Evolutionary conservation across 768 basidiomycete genomes (phyloP), one percentile per base, ranked within the genome.

Genomic region (Dentipellis sp.): DNA sequence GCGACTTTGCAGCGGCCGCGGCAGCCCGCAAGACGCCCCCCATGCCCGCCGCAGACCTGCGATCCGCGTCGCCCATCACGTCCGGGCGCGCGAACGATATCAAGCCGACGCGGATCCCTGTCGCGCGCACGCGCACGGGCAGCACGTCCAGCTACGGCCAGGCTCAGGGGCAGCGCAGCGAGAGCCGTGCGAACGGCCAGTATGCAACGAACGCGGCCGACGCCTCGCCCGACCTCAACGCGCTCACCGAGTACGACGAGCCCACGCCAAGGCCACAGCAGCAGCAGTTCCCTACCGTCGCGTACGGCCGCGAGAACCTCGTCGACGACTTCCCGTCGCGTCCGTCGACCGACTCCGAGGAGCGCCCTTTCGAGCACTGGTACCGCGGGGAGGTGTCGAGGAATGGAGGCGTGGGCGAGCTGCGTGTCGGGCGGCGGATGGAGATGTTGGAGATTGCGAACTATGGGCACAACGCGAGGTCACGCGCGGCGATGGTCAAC

Each of bases 401-500:
- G 50, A 93, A 93, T 64, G 90, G 90, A 22, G 90, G 90, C n/a
- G 88, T 92, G 10, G 90, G 90, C 50, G 90, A 92, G 68, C 71
- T 90, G 54, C 78, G 84, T 19, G 82, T 91, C 2, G 90, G 81
- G 2, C 76, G 78, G 62, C 77, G 84, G 56, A 76, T 84, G 67
- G 90, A 93, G 68, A 92, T 93, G 90, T 67, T 93, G 54, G 88
- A 91, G 63, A 91, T 91, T 57, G 89, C 89, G 52, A 91, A 84
- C 69, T 91, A 86, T 62, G 89, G 90, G 1, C 86, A 92, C 64
- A 75, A 64, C 47, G 64, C 63, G 35, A 56, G 64, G 59, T 58
- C 56, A 14, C 49, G 57, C 10, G 62, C 59, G 19, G 56, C 39
- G 14, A 23, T 50, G 59, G 17, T 55, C 62, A 16, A 57, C 62